Conservation (phyloP, 192 early-diverging fungal species). For the Thamnidium elegans region DNA sequence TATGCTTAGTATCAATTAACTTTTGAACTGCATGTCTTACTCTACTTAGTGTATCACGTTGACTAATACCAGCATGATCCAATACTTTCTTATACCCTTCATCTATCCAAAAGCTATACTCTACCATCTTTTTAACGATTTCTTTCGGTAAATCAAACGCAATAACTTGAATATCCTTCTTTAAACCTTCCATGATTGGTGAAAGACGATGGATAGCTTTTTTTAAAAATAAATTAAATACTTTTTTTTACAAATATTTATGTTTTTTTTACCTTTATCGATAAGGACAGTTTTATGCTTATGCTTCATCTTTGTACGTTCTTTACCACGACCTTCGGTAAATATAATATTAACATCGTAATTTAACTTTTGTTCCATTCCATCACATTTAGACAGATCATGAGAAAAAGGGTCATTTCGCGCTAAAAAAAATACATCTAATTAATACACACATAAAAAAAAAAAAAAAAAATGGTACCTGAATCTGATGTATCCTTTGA, state of each 20-base stretch:
- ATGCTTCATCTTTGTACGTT: slow-evolving; percentile 52
- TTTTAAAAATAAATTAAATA: slow-evolving; percentile 20
- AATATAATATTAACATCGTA: slow-evolving; percentile 49
- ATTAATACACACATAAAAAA: neutral
- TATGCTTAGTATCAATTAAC: slow-evolving; percentile 33
- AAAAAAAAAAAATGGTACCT: slow-evolving; percentile 12
- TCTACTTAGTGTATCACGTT: slow-evolving; percentile 30
- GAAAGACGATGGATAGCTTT: slow-evolving; percentile 55
- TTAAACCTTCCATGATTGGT: slow-evolving; percentile 53
- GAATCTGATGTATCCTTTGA: slow-evolving; percentile 26
- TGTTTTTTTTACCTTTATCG: slow-evolving; percentile 48
- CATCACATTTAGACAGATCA: slow-evolving; percentile 36
- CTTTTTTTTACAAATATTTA: slow-evolving; percentile 20
- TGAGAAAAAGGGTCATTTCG: slow-evolving; percentile 38
- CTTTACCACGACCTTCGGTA: slow-evolving; percentile 40
- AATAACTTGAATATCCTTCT: slow-evolving; percentile 54
- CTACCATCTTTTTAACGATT: slow-evolving; percentile 50
- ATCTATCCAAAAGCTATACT: slow-evolving; percentile 61
- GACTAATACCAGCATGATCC: slow-evolving; percentile 33
- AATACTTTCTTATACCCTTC: slow-evolving; percentile 58
- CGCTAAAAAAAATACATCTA: slow-evolving; percentile 28
- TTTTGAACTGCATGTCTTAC: slow-evolving; percentile 32
- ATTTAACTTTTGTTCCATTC: slow-evolving; percentile 27
- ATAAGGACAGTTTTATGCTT: slow-evolving; percentile 55
- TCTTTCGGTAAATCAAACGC: slow-evolving; percentile 63